A percentile compares a stretch with the other conserved stretches of the same genome.
Conservation (phyloP, 169 alveolate genomes). For the Cryptosporidium andersoni region DNA sequence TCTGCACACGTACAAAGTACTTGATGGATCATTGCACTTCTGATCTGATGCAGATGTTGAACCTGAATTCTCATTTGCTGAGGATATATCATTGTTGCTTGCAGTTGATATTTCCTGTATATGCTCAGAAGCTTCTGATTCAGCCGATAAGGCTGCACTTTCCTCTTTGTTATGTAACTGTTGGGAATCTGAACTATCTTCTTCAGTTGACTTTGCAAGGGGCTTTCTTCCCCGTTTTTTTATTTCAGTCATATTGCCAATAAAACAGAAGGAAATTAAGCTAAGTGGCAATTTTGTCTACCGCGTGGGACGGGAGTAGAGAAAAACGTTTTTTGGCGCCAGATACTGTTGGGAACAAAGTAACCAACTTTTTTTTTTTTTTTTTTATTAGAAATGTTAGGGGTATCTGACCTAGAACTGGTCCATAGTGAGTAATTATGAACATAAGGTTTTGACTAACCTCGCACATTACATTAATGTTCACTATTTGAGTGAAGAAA, state of each 20-base stretch:
- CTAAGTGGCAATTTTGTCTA: constrained; percentile 20
- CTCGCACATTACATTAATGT: too few species aligned
- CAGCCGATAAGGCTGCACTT: not conserved
- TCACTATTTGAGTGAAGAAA: too few species aligned
- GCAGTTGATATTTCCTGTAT: constrained; percentile 15
- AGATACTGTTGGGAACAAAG: too few species aligned
- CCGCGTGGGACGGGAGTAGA: constrained; percentile 70
- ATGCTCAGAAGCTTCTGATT: constrained; percentile 24
- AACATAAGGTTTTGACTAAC: too few species aligned
- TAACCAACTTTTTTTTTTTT: too few species aligned
- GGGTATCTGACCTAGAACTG: too few species aligned
- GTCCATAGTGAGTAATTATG: too few species aligned
- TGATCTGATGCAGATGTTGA: constrained; percentile 7
- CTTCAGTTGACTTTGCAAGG: constrained; percentile 45
- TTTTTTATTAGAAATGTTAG: too few species aligned
- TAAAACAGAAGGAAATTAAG: constrained; percentile 22
- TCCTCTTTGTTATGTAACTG: constrained; percentile 8
- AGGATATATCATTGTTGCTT: not conserved
- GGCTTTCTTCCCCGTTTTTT: constrained; percentile 72
- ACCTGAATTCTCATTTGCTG: constrained; percentile 16
- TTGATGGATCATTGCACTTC: constrained; percentile 52
- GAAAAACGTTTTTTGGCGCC: too few species aligned
- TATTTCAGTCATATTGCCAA: constrained; percentile 69
- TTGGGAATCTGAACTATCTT: constrained; percentile 61
- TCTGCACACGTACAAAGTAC: constrained; percentile 67